Percentiles rank a stretch among this genome's conserved stretches.
These are phyloP conservation scores for Acanthamoeba lenticulata DNA, from an alignment of 208 protist genomes.

Conservation along the genomic window DNA sequence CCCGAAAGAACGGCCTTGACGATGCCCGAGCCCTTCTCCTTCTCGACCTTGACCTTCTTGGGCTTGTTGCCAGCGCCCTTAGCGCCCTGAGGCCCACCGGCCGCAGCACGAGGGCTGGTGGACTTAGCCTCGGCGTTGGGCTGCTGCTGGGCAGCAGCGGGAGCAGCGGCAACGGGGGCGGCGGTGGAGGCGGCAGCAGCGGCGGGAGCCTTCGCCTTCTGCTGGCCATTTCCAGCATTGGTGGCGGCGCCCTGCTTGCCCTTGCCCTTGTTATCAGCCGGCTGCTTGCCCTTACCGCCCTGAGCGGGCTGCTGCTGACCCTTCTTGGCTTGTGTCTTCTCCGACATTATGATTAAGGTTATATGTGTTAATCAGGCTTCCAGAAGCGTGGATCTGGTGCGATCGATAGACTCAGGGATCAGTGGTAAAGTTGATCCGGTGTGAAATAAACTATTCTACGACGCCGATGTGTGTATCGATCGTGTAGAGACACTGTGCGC, in stretches of 20 bases:
- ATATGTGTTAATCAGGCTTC: background rate
- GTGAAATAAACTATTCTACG: background rate
- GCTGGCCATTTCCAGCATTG: background rate
- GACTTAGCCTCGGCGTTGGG: background rate
- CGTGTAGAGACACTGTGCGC: background rate
- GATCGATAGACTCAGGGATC: no score
- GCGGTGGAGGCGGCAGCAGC: background rate
- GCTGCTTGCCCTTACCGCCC: constrained; percentile 22
- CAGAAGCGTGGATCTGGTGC: background rate
- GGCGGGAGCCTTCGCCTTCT: background rate
- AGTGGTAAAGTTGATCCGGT: no score
- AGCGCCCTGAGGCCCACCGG: background rate
- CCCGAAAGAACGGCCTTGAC: constrained; percentile 65
- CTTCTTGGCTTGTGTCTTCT: constrained; percentile 32
- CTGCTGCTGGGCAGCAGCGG: background rate
- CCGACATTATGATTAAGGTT: background rate
- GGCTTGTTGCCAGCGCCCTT: background rate
- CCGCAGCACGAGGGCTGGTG: background rate
- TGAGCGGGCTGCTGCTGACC: constrained; percentile 53
- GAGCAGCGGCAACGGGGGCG: background rate
- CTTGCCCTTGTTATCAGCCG: background rate
- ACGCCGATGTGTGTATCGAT: background rate
- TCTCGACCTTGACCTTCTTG: constrained; percentile 50
- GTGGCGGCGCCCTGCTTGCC: background rate
- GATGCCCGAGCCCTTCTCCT: constrained; percentile 50